Base-by-base conservation (phyloP, 1,284 basidiomycete species). In the Rhodotorula sp. region DNA sequence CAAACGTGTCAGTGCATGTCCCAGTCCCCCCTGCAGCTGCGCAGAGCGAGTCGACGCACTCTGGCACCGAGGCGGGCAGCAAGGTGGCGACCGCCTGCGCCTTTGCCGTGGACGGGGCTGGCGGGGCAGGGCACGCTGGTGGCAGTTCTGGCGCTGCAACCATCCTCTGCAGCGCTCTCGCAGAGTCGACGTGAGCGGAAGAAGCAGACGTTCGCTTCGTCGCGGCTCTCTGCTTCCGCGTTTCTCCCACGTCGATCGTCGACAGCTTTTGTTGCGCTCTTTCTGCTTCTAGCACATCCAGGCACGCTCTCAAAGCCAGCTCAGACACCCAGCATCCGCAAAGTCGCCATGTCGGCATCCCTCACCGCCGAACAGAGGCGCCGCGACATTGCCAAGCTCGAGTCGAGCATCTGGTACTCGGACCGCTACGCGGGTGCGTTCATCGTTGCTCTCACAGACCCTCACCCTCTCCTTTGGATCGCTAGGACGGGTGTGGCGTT, bases 31-130 rank as follows among this genome's bases (percentile, higher is more conserved):
- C 34, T 34, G 34, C 34, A 34, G 34, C 34, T 34, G 34, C 41
- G 13, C 23, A 17, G 5, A 13, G 41, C 13, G 34, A 34, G 14
- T 0, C 7, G 21, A 54, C 73, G 45, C 34, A 76, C 74, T 77
- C 75, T 44, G 75, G 75, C 48, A 77, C 67, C 61, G 74, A 63
- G 17, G 67, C 63, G 5, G 75, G 75, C 14, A 77, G 42, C 12
- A 77, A 45, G 19, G 70, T 71, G n/a, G 75, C 75, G 23, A 67
- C 61, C 2, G 61, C 61, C 52, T 63, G 61, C 3, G 61, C 61
- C n/a, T 42, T 62, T 3, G 68, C 70, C 4, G 49, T 21, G 1
- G 60, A n/a, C 42, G 41, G 44, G 10, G 27, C 27, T 13, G 41
- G 7, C 3, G 59, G 48, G 1, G 52, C 25, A 34, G 60, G 66